Evolutionary conservation across 192 early-diverging fungal genomes (phyloP).

Genomic region (Coemansia sp.): DNA sequence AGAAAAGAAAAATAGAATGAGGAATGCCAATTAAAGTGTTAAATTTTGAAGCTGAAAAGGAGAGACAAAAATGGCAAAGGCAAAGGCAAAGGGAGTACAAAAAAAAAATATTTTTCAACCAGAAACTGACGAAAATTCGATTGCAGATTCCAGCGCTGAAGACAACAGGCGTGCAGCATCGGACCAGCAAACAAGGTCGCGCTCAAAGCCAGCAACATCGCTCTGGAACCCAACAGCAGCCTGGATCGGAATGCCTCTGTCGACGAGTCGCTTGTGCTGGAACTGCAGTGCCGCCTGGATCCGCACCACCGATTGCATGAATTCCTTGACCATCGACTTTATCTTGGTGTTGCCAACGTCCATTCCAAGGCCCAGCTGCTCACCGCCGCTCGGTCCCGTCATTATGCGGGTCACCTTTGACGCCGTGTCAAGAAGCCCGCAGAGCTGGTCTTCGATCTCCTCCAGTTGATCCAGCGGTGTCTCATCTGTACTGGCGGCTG

Average conservation of each 20-base stretch:
- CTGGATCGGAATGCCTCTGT: slow-evolving; percentile 25
- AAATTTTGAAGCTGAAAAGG: too few relatives aligned
- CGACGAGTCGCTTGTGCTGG: slow-evolving; percentile 28
- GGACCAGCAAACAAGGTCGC: slow-evolving; percentile 37
- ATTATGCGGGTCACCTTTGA: slow-evolving; percentile 35
- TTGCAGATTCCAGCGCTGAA: slow-evolving; percentile 12
- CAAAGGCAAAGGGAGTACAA: neutral
- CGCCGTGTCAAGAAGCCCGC: slow-evolving; percentile 32
- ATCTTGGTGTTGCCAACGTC: slow-evolving; percentile 13
- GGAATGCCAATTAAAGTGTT: neutral
- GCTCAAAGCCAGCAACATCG: slow-evolving; percentile 37
- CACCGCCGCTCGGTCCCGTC: slow-evolving; percentile 19
- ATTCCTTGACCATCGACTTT: slow-evolving; percentile 28
- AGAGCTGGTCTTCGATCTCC: slow-evolving; percentile 35
- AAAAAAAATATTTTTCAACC: neutral
- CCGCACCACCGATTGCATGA: slow-evolving; percentile 35
- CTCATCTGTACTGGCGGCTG: neutral
- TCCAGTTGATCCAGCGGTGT: slow-evolving; percentile 34
- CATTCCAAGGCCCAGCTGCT: slow-evolving; percentile 8
- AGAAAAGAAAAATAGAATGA: neutral
- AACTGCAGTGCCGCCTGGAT: slow-evolving; percentile 31
- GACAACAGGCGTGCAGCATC: slow-evolving; percentile 39
- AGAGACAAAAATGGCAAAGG: neutral
- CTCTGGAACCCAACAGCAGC: slow-evolving; percentile 23
- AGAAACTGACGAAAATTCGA: slow-evolving; percentile 10